phyloP scores from a whole-genome alignment of 148 eudicot species.

The Fagopyrum esculentum region DNA sequence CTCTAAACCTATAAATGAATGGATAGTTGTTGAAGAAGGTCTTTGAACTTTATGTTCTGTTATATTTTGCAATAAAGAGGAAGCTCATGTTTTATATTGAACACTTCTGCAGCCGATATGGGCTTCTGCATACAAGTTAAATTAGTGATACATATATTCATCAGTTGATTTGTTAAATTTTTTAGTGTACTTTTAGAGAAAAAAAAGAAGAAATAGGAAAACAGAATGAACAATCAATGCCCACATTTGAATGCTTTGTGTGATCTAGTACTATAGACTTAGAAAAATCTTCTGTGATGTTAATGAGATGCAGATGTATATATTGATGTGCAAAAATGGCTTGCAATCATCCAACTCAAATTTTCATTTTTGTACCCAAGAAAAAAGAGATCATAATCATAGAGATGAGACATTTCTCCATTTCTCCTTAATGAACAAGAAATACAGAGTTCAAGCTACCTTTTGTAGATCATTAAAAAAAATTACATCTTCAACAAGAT shows the following conservation, averaged over 20 bases:
- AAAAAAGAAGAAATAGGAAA: neutral
- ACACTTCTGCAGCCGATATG: no score
- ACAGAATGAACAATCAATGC: neutral
- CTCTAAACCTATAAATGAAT: no score
- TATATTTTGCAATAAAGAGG: no score
- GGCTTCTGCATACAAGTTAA: neutral
- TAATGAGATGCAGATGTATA: neutral
- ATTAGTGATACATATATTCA: neutral
- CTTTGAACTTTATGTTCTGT: no score
- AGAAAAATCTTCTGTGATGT: neutral
- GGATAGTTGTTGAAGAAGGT: no score
- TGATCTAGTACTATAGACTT: neutral
- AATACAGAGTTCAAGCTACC: slow-evolving; percentile 31
- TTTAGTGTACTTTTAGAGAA: neutral
- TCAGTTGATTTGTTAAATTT: neutral
- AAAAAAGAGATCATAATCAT: no score
- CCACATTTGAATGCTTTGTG: neutral
- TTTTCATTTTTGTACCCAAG: neutral
- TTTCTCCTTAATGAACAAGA: neutral
- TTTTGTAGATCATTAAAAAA: slow-evolving; percentile 76
- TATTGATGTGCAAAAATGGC: neutral
- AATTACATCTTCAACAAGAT: slow-evolving; percentile 91
- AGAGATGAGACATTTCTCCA: no score
- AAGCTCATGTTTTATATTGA: no score
- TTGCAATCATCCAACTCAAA: slow-evolving; percentile 3